phyloP scores from a whole-genome alignment of 768 basidiomycete species.

The Lactarius quietus region DNA sequence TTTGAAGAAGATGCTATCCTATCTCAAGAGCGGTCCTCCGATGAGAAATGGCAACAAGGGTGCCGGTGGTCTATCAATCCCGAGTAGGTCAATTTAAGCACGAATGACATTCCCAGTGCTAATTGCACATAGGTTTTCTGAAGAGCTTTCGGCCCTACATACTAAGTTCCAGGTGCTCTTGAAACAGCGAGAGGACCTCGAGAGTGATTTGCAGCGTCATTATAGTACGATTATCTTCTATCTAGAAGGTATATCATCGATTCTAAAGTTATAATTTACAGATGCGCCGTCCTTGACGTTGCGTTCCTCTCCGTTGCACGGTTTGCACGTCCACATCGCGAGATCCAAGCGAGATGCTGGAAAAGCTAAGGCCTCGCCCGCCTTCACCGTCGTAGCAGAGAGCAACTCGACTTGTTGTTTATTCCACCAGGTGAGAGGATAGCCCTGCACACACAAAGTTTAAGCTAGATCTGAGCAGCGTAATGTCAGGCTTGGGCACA shows the following conservation, averaged over 20 bases:
- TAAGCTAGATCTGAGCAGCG: constrained; percentile 1
- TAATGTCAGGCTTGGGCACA: constrained; percentile 62
- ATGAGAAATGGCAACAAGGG: constrained; percentile 33
- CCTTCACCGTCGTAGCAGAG: constrained; percentile 59
- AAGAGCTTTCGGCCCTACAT: constrained; percentile 50
- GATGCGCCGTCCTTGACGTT: constrained; percentile 72
- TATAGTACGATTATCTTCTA: constrained; percentile 44
- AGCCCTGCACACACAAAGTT: background rate
- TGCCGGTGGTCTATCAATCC: constrained; percentile 62
- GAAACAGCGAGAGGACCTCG: constrained; percentile 46
- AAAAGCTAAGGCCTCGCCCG: constrained; percentile 43
- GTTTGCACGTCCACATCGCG: constrained; percentile 71
- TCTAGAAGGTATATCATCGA: constrained; percentile 1
- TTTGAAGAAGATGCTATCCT: constrained; percentile 25
- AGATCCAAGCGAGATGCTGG: constrained; percentile 59
- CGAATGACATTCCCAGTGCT: background rate
- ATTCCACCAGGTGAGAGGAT: constrained; percentile 53
- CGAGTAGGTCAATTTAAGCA: constrained; percentile 41
- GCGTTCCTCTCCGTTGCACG: constrained; percentile 61
- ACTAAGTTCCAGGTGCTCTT: constrained; percentile 42
- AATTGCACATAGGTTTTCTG: constrained; percentile 52
- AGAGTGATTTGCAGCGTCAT: constrained; percentile 48
- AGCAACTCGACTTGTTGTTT: constrained; percentile 64
- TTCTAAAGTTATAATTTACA: constrained; percentile 30
- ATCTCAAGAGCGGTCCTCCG: constrained; percentile 22